Percentiles rank a stretch among this genome's conserved stretches.
These are phyloP conservation scores for Laburnicola sp. DNA, from an alignment of 2,329 filamentous ascomycete species.

Conservation along the genomic window DNA sequence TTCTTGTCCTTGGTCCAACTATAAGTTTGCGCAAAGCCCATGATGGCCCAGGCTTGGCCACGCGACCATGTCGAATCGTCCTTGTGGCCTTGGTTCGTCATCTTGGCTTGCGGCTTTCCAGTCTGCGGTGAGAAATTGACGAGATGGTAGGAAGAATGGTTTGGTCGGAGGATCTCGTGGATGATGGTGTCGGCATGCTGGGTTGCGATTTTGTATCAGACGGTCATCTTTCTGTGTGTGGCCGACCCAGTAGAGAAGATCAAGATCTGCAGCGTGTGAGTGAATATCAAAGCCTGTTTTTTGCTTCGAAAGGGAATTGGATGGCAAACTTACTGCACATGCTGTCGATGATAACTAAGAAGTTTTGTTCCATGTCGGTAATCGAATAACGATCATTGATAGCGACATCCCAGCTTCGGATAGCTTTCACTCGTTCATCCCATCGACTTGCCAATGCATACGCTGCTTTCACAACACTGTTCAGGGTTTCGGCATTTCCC, in stretches of 20 bases:
- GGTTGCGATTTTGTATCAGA: conserved; percentile 43
- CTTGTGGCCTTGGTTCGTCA: conserved; percentile 54
- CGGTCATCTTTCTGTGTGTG: conserved; percentile 32
- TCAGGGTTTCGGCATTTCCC: conserved; percentile 44
- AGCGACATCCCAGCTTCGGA: conserved; percentile 55
- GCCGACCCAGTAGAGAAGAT: conserved; percentile 46
- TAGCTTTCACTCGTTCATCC: conserved; percentile 47
- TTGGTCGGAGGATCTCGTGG: conserved; percentile 38
- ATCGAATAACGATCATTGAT: conserved; percentile 44
- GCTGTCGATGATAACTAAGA: conserved; percentile 51
- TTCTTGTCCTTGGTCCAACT: conserved; percentile 50
- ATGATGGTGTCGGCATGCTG: conserved; percentile 46
- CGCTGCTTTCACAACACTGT: conserved; percentile 51
- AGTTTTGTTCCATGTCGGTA: conserved; percentile 42
- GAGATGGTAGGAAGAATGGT: conserved; percentile 49
- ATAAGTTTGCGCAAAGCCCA: conserved; percentile 54
- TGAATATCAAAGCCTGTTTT: too few species aligned
- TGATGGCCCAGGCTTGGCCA: conserved; percentile 56
- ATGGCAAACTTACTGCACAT: conserved; percentile 40
- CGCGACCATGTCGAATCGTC: conserved; percentile 53
- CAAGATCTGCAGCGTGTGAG: conserved; percentile 34
- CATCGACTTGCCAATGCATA: conserved; percentile 51
- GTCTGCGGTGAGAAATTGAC: conserved; percentile 52
- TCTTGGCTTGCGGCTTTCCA: conserved; percentile 50
- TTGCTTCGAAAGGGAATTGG: not conserved